Percentiles rank a stretch among this genome's conserved stretches.
Conservation (phyloP, 129 eudicot species). For the sunflower (Helianthus annuus) region DNA sequence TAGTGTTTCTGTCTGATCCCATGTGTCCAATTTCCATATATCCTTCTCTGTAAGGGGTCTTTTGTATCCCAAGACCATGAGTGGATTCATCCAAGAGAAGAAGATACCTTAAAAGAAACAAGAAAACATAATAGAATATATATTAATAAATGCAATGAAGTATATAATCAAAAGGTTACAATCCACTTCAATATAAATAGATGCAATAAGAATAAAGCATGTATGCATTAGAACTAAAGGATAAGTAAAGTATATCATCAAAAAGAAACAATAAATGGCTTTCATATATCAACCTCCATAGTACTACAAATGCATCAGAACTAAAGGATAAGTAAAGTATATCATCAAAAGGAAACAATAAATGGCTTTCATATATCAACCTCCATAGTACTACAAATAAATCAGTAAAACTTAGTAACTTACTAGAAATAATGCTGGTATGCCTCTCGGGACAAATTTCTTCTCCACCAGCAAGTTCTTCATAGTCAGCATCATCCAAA, state of each 20-base stretch:
- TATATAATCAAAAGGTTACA: constrained; percentile 12
- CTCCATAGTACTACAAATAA: background rate
- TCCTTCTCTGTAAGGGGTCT: constrained; percentile 90
- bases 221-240: background rate
- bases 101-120: constrained; percentile 47
- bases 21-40: constrained; percentile 84
- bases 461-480: constrained; percentile 65
- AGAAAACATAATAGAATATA: constrained; percentile 1
- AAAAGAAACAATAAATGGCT: background rate
- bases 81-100: constrained; percentile 85
- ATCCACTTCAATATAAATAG: background rate
- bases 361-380: background rate
- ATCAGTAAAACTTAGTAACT: constrained; percentile 29
- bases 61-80: constrained; percentile 78
- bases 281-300: background rate
- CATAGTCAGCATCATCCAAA: constrained; percentile 50
- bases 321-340: constrained; percentile 9
- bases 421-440: constrained; percentile 74
- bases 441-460: constrained; percentile 80
- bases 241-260: constrained; percentile 17
- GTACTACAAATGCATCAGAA: background rate
- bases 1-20: constrained; percentile 88
- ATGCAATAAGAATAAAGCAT: constrained; percentile 1
- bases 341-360: constrained; percentile 14
- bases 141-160: background rate